Evolutionary conservation across 257 asterid genomes (phyloP), one percentile per base, ranked within the genome.

Genomic region (Scutellaria barbata): DNA sequence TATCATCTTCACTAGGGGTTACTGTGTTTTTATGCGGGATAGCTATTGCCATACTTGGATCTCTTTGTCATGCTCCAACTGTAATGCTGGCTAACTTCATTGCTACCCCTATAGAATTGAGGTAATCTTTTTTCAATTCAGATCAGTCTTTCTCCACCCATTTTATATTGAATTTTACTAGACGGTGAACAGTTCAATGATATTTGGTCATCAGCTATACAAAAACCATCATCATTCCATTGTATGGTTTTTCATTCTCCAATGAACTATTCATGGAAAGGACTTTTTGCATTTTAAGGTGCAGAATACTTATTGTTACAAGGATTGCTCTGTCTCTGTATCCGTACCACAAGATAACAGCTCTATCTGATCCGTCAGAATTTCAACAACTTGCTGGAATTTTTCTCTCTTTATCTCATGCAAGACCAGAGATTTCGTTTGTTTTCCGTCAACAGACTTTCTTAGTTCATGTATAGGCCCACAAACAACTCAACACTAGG

Each of bases 1-100:
- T 57, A 37, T 71, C 41, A 30, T 60, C 71, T 79, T 81, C 78
- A 25, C 65, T 75, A 93, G 98, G 97, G 69, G 91, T 93, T 45
- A 82, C 97, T 7, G 92, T 93, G 45, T 86, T 93, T 66, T 83
- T 90, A 8, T 93, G 98, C 48, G 98, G 96, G 46, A 30, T 89
- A 76, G 94, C 95, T 63, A 86, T 89, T 76, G 97, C 92, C 8
- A 39, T 85, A 39, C 93, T 89, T 41, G 85, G 97, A 79, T 79
- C 95, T 62, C 78, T 56, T 52, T 89, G 90, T 53, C 94, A 93
- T 80, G 96, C 98, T 73, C 97, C 98, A 25, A 93, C 97, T 45
- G 91, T 93, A 40, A 89, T 93, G 97, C 82, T 90, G 74, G 84
- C 97, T 18, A 93, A 93, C 78, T 88, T 93, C 58, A 77, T 86